Conservation (phyloP, 495 filamentous ascomycete species). For the Trichoderma asperelloides region DNA sequence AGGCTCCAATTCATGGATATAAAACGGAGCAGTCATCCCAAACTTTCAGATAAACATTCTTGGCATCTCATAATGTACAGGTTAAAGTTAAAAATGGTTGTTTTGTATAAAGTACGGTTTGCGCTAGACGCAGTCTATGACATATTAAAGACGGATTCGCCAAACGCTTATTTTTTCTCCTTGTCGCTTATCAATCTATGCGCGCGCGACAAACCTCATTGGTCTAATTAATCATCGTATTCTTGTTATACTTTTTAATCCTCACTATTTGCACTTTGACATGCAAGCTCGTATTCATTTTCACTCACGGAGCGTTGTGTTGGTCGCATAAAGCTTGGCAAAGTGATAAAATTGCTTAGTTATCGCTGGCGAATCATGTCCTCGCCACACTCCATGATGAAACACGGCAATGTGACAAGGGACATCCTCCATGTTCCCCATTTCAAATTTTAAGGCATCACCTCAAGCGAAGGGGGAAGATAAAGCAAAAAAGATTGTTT, state of each 20-base stretch:
- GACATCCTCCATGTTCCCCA: not conserved
- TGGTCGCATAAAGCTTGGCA: not conserved
- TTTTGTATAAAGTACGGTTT: not conserved
- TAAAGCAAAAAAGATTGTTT: not conserved
- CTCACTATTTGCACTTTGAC: too few relatives aligned
- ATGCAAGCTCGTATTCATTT: not conserved
- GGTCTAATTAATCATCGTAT: too few relatives aligned
- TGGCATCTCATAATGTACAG: not conserved
- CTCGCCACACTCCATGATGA: not conserved
- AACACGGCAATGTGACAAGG: not conserved
- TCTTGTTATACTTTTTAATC: not conserved
- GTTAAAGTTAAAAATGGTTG: not conserved
- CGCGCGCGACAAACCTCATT: too few relatives aligned
- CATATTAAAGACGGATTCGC: not conserved
- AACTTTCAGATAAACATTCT: too few relatives aligned
- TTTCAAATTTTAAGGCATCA: not conserved
- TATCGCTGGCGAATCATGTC: slow-evolving; percentile 1
- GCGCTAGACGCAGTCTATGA: not conserved
- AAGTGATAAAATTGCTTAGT: slow-evolving; percentile 2
- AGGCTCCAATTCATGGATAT: too few relatives aligned
- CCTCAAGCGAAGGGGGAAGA: not conserved
- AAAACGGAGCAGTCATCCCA: too few relatives aligned
- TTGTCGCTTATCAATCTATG: not conserved
- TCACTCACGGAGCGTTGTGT: not conserved
- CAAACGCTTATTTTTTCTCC: not conserved